Evolutionary conservation across 176 grass and related monocot genomes (phyloP).

Genomic region (Pharus latifolius): DNA sequence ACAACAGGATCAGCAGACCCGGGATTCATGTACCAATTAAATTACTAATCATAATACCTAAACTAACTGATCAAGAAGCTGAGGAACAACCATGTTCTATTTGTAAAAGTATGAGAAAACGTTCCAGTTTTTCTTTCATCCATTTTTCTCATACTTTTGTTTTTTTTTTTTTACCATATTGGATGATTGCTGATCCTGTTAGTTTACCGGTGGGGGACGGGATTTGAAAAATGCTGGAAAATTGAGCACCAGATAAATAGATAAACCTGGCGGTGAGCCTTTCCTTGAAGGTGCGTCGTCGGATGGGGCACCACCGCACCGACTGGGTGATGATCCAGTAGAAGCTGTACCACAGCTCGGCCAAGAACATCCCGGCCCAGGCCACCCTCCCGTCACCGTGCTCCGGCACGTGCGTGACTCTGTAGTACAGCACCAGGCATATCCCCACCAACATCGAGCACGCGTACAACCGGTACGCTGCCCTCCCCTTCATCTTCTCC

Average conservation of each 20-base stretch:
- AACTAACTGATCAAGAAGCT: no score
- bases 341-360: conserved; percentile 60
- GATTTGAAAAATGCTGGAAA: no score
- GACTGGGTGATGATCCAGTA: conserved; percentile 78
- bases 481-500: conserved; percentile 25
- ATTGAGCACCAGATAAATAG: neutral
- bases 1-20: no score
- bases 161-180: no score
- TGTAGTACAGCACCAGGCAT: conserved; percentile 38
- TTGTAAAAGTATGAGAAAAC: no score
- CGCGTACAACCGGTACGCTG: conserved; percentile 32
- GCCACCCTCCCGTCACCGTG: conserved; percentile 11
- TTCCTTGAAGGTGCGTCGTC: conserved; percentile 39
- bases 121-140: no score
- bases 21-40: no score
- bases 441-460: conserved; percentile 33
- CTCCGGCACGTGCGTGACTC: conserved; percentile 24
- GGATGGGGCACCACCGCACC: conserved; percentile 44
- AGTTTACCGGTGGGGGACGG: no score
- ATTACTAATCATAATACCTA: no score
- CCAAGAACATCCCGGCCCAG: conserved; percentile 49
- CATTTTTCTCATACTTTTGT: no score
- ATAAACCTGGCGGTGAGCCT: conserved; percentile 52
- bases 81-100: no score
- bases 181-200: no score